These are phyloP conservation scores for Suhomyces choctaworum DNA, from an alignment of 1,139 yeast species.

Conservation along the genomic window DNA sequence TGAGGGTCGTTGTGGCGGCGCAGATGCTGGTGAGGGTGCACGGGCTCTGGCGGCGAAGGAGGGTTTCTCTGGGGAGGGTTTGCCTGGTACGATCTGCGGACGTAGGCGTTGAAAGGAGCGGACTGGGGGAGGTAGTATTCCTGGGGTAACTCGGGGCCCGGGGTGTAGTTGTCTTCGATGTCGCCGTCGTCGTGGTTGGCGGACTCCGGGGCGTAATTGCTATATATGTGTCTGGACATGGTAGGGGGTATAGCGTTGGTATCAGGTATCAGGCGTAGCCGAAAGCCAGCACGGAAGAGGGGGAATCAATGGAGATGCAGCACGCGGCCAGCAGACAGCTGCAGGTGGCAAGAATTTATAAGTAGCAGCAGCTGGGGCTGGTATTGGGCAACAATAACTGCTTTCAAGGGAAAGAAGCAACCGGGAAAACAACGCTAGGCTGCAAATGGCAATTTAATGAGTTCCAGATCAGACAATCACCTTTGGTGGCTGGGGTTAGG, in stretches of 20 bases:
- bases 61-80: slow-evolving; percentile 4
- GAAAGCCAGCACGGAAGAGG: slow-evolving; percentile 1
- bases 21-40: slow-evolving; percentile 5
- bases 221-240: slow-evolving; percentile 13
- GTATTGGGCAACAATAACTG: neutral
- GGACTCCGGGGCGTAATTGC: slow-evolving; percentile 4
- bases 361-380: neutral
- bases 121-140: slow-evolving; percentile 13
- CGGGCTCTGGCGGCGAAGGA: slow-evolving; percentile 3
- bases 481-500: no score
- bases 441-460: slow-evolving; percentile 2
- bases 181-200: slow-evolving; percentile 12
- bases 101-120: slow-evolving; percentile 12
- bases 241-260: neutral
- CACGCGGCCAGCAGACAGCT: neutral
- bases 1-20: slow-evolving; percentile 7
- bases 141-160: slow-evolving; percentile 8
- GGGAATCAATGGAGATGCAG: neutral
- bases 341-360: neutral
- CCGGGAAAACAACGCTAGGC: neutral
- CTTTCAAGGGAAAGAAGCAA: neutral
- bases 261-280: neutral
- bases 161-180: slow-evolving; percentile 11
- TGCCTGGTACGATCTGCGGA: slow-evolving; percentile 10
- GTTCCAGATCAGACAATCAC: neutral